Base-by-base conservation (phyloP, 495 filamentous ascomycete species). In the Penicillium subrubescens region DNA sequence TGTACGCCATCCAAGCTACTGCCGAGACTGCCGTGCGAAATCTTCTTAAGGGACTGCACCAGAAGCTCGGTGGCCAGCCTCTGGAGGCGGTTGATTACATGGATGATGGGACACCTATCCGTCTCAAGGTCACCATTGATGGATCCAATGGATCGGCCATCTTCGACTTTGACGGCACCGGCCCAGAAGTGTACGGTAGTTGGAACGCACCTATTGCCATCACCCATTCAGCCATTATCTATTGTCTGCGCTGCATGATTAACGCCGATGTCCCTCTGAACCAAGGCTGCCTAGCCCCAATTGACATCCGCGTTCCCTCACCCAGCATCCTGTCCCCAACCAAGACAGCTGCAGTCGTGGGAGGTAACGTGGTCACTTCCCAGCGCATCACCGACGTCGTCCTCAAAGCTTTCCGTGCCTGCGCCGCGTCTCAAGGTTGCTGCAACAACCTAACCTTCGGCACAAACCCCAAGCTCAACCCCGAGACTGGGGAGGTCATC, bases 321-420 rank as follows among this genome's bases (percentile, higher is more conserved):
- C 86, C 88, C 60, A 92, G 89, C 54, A 91, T 99, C 63, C 83
- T 99, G 17, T 92, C 89, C 0, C 95, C 95, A 2, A 93, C 90
- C 2, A 89, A 91, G 63, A 89, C 90, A 54, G 93, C 95, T 6
- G 95, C 95, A 1, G 95, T 98, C 0, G 95, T 97, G 0, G 95
- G 94, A 41, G 96, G 96, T 44, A 99, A 99, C 74, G 95, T 98
- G 21, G 82, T 97, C 27, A 99, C 95, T 3, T 87, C 82, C 33
- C 95, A 98, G 72, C 89, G 95, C 34, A 90, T 99, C 43, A 97
- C 93, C 0, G 94, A 97, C 70, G 94, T 97, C 41, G 93, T 99
- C 51, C 85, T 99, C 62, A 91, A 90, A 68, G 92, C 92, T 1
- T 97, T 99, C 82, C 77, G 87, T 61, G 94, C 93, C 15, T 96